phyloP scores from a whole-genome alignment of 345 rosid genomes.

The Rhizophora apiculata region DNA sequence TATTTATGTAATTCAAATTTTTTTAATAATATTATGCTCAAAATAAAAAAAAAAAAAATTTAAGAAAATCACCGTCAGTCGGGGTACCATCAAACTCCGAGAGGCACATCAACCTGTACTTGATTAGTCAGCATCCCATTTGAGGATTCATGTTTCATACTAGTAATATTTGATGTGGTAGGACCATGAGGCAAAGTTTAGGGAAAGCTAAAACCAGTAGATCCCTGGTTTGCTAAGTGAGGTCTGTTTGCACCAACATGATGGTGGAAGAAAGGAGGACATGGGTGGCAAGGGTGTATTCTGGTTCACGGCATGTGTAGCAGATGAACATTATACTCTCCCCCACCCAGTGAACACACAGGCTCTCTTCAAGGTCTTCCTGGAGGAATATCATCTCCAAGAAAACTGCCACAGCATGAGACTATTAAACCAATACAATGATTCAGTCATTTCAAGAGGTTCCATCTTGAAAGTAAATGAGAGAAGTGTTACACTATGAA shows the following conservation, averaged over 20 bases:
- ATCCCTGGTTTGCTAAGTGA: conserved; percentile 42
- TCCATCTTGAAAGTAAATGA: conserved; percentile 8
- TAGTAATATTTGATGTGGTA: conserved; percentile 40
- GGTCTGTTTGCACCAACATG: conserved; percentile 53
- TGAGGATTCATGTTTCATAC: conserved; percentile 23
- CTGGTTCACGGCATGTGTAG: conserved; percentile 40
- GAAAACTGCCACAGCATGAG: conserved; percentile 19
- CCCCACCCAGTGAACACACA: conserved; percentile 51
- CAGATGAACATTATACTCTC: conserved; percentile 43
- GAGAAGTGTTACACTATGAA: conserved; percentile 20
- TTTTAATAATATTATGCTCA: no score
- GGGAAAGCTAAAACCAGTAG: conserved; percentile 28
- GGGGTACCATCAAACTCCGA: conserved; percentile 52
- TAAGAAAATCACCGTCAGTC: conserved; percentile 86
- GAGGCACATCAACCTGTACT: conserved; percentile 39
- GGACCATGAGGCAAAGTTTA: conserved; percentile 35
- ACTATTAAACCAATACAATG: conserved; percentile 13
- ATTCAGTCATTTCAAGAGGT: conserved; percentile 5
- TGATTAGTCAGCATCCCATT: conserved; percentile 31
- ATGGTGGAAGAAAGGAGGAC: conserved; percentile 46
- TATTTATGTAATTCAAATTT: no score
- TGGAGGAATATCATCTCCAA: conserved; percentile 49
- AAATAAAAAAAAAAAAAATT: conserved; percentile 2
- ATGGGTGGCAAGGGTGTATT: conserved; percentile 17
- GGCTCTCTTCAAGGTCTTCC: conserved; percentile 51